phyloP scores from a whole-genome alignment of 768 basidiomycete species.

The Termitomyces sp. region DNA sequence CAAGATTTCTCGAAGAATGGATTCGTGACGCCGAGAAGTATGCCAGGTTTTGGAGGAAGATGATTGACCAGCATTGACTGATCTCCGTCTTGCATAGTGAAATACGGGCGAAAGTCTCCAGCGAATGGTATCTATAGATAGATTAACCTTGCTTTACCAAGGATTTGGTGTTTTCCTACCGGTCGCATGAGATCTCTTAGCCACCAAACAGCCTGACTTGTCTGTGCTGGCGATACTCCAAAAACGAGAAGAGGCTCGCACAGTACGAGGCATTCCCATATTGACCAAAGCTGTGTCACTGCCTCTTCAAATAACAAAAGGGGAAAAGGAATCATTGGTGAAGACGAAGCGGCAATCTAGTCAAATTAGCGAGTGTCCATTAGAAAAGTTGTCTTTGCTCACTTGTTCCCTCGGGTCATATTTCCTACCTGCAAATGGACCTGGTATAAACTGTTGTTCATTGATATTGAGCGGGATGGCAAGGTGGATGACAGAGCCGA shows the following conservation, averaged over 20 bases:
- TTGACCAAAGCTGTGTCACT: constrained; percentile 67
- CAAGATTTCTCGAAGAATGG: constrained; percentile 80
- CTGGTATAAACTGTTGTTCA: constrained; percentile 66
- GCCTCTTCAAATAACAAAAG: constrained; percentile 59
- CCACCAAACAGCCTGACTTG: constrained; percentile 91
- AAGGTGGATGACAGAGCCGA: constrained; percentile 70
- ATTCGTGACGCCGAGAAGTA: constrained; percentile 83
- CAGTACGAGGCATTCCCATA: constrained; percentile 92
- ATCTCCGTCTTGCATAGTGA: constrained; percentile 95
- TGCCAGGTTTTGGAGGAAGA: constrained; percentile 70
- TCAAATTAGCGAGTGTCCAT: constrained; percentile 2
- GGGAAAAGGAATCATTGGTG: constrained; percentile 54
- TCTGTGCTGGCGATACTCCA: constrained; percentile 70
- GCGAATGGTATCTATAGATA: constrained; percentile 66
- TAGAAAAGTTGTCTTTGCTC: constrained; percentile 11
- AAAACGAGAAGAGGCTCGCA: constrained; percentile 89
- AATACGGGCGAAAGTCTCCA: constrained; percentile 87
- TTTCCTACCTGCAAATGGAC: constrained; percentile 41
- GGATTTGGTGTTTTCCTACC: constrained; percentile 28
- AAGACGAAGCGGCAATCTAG: constrained; percentile 67
- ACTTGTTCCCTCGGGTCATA: constrained; percentile 53
- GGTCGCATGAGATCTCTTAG: constrained; percentile 83
- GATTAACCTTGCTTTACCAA: background rate
- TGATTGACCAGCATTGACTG: constrained; percentile 71
- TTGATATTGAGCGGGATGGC: constrained; percentile 66